Percentiles rank a stretch among this genome's conserved stretches.
Conservation (phyloP, 768 basidiomycete genomes). For the Lenzites betulinus region DNA sequence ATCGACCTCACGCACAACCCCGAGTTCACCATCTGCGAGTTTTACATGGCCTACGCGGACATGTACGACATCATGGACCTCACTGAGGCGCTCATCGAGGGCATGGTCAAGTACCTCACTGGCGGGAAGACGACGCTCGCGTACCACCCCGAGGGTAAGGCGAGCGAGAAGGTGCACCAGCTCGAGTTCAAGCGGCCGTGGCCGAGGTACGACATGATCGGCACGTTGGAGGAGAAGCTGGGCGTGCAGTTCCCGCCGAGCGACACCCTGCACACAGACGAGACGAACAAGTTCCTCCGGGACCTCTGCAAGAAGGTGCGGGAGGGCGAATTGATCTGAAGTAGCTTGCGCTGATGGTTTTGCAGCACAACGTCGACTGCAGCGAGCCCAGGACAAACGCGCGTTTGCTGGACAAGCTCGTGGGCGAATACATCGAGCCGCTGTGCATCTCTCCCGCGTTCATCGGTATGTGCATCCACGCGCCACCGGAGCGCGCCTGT, state of each 20-base stretch:
- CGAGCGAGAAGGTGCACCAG: constrained; percentile 66
- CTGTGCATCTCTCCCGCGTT: constrained; percentile 96
- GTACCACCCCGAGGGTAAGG: constrained; percentile 95
- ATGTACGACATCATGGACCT: constrained; percentile 99
- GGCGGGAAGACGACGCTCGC: constrained; percentile 76
- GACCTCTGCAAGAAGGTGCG: constrained; percentile 86
- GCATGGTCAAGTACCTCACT: constrained; percentile 85
- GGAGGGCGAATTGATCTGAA: too few species aligned
- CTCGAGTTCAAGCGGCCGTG: constrained; percentile 93
- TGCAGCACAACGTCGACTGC: constrained; percentile 93
- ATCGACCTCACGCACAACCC: constrained; percentile 99
- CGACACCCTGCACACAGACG: constrained; percentile 82
- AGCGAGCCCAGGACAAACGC: constrained; percentile 94
- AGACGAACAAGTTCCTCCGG: constrained; percentile 86
- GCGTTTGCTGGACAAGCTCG: constrained; percentile 96
- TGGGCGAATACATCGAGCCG: constrained; percentile 97
- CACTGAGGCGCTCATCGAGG: constrained; percentile 88
- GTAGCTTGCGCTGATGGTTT: neutral
- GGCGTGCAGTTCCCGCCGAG: constrained; percentile 91
- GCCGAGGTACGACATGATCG: constrained; percentile 99
- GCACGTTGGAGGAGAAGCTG: constrained; percentile 92
- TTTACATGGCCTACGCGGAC: constrained; percentile 99
- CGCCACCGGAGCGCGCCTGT: neutral
- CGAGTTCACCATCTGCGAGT: constrained; percentile 99
- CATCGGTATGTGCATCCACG: constrained; percentile 61